Conservation (phyloP, 2,329 filamentous ascomycete species). For the Paecilomyces formosus region DNA sequence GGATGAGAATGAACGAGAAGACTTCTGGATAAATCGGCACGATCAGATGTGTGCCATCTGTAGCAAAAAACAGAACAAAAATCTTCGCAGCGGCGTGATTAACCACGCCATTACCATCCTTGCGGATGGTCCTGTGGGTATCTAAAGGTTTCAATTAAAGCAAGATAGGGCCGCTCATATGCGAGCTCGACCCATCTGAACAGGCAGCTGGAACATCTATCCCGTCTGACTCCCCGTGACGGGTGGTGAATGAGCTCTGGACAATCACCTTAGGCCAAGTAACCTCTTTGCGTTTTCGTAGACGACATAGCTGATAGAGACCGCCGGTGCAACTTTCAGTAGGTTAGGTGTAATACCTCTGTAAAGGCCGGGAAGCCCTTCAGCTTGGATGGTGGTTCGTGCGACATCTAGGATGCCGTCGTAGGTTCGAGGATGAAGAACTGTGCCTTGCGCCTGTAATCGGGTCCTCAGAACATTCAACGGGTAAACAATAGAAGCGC, state of each 20-base stretch:
- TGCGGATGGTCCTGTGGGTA: constrained; percentile 21
- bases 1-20: background rate
- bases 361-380: constrained; percentile 81
- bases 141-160: constrained; percentile 16
- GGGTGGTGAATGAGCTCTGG: constrained; percentile 1
- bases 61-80: background rate
- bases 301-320: constrained; percentile 91
- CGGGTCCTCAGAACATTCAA: constrained; percentile 88
- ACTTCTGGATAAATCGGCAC: background rate
- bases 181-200: background rate
- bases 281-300: constrained; percentile 83
- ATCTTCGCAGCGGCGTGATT: background rate
- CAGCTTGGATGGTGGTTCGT: constrained; percentile 69
- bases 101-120: background rate
- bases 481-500: constrained; percentile 90
- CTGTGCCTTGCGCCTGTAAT: constrained; percentile 87
- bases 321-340: constrained; percentile 88
- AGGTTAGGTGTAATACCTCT: constrained; percentile 93
- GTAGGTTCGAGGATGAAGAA: constrained; percentile 85
- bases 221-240: background rate
- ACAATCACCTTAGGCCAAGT: constrained; percentile 44
- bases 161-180: background rate
- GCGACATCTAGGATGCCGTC: constrained; percentile 86
- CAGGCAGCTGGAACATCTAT: background rate
- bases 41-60: background rate